phyloP scores from a whole-genome alignment of 768 basidiomycete species.

The Termitomyces sp. region DNA sequence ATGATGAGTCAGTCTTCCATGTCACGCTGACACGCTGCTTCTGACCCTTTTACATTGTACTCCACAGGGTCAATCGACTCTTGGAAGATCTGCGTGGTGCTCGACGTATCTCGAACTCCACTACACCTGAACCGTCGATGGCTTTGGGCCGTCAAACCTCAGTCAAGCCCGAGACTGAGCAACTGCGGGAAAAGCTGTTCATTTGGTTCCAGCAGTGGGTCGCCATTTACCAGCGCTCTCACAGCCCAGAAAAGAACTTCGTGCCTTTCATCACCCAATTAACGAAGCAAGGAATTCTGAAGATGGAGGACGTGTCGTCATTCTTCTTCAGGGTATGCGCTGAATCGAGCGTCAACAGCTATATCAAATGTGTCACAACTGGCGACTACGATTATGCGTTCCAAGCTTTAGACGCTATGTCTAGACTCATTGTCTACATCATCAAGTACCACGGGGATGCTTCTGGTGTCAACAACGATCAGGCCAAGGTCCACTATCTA shows the following conservation, averaged over 20 bases:
- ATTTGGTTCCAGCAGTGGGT: constrained; percentile 96
- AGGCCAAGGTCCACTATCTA: constrained; percentile 93
- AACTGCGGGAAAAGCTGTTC: constrained; percentile 70
- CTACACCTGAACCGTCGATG: constrained; percentile 30
- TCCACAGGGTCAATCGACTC: constrained; percentile 58
- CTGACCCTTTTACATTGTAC: background rate
- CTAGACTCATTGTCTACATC: constrained; percentile 92
- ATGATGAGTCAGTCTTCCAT: constrained; percentile 72
- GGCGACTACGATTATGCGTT: constrained; percentile 78
- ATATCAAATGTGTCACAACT: constrained; percentile 68
- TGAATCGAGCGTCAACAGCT: constrained; percentile 89
- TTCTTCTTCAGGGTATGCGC: constrained; percentile 99
- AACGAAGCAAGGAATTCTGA: constrained; percentile 94
- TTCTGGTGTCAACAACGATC: constrained; percentile 86
- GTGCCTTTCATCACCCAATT: constrained; percentile 96
- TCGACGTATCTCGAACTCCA: constrained; percentile 42
- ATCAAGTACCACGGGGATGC: constrained; percentile 99
- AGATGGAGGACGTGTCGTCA: constrained; percentile 92
- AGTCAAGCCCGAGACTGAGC: constrained; percentile 68
- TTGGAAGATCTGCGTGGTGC: constrained; percentile 80
- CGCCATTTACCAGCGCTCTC: constrained; percentile 85
- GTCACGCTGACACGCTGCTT: background rate
- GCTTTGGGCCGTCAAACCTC: constrained; percentile 40
- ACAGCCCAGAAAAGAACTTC: constrained; percentile 90
- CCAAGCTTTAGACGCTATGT: constrained; percentile 93